Percentiles rank a stretch among this genome's conserved stretches.
Evolutionary conservation across 2,329 filamentous ascomycete species (phyloP).

Genomic region (Ceratocystis cubensis): DNA sequence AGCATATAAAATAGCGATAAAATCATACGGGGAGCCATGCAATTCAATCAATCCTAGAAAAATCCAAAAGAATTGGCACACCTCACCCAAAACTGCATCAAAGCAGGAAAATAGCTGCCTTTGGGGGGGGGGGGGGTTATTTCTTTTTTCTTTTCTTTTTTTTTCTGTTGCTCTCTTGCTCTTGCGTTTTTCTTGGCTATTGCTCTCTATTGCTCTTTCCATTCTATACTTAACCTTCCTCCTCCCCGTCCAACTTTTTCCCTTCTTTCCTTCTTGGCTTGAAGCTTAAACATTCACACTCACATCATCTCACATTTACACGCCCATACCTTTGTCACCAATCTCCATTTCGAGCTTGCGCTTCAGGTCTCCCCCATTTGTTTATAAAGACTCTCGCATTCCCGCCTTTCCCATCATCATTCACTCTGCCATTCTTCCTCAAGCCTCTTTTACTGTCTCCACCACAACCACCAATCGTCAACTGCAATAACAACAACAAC

Average conservation of each 20-base stretch:
- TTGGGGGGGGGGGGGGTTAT: not conserved
- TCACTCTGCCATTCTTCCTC: not conserved
- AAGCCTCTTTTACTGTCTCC: not conserved
- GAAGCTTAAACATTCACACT: conserved; percentile 5
- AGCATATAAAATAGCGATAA: not conserved
- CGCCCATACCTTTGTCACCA: not conserved
- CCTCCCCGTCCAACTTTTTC: not conserved
- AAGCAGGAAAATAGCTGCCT: not conserved
- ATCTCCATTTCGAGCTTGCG: no score
- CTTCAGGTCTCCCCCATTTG: not conserved
- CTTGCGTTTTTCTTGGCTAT: no score
- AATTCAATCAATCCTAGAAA: not conserved
- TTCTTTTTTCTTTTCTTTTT: not conserved
- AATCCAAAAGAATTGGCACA: conserved; percentile 7
- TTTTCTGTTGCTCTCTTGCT: no score
- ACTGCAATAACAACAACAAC: no score
- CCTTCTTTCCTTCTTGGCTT: not conserved
- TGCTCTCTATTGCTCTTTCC: no score
- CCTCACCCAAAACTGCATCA: not conserved
- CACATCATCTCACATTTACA: not conserved
- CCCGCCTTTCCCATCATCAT: not conserved
- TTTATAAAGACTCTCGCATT: conserved; percentile 4
- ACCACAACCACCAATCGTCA: not conserved
- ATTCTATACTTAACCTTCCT: conserved; percentile 5
- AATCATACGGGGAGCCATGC: not conserved